A percentile compares a stretch with the other conserved stretches of the same genome.
These are phyloP conservation scores for Typha latifolia DNA, from an alignment of 176 grass and related monocot species.

Conservation along the genomic window DNA sequence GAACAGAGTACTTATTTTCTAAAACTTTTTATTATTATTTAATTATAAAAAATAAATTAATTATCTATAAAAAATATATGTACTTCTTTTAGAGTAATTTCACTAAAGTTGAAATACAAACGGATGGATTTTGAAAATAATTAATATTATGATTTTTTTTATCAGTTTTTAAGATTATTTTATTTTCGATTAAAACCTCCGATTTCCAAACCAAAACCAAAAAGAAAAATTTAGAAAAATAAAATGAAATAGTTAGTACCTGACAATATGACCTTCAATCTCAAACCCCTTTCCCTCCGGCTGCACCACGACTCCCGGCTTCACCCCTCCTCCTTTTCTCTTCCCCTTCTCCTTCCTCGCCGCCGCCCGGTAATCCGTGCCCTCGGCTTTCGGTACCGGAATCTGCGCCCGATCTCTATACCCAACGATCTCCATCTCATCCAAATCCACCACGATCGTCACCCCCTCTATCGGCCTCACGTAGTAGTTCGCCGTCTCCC, in stretches of 20 bases:
- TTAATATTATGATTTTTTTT: no score
- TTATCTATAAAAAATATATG: no score
- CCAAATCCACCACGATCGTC: slow-evolving; percentile 55
- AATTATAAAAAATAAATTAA: no score
- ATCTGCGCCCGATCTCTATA: slow-evolving; percentile 32
- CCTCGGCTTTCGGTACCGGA: slow-evolving; percentile 46
- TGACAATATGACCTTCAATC: slow-evolving; percentile 42
- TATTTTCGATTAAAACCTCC: background rate
- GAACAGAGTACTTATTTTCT: no score
- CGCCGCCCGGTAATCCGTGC: slow-evolving; percentile 45
- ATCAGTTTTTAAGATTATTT: no score
- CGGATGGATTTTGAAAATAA: no score
- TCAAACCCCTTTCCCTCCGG: slow-evolving; percentile 42
- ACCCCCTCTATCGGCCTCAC: slow-evolving; percentile 56
- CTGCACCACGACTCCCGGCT: slow-evolving; percentile 25
- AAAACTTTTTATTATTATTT: no score
- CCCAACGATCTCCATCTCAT: slow-evolving; percentile 51
- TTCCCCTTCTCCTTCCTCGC: slow-evolving; percentile 16
- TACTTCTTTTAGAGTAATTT: no score
- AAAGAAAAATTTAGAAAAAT: slow-evolving; percentile 1
- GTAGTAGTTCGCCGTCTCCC: slow-evolving; percentile 48
- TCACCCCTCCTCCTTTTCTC: slow-evolving; percentile 12
- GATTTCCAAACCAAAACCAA: background rate
- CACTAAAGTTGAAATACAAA: no score
- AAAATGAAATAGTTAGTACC: slow-evolving; percentile 11